Evolutionary conservation across 768 basidiomycete genomes (phyloP).

Genomic region (Hydnomerulius pinastri): DNA sequence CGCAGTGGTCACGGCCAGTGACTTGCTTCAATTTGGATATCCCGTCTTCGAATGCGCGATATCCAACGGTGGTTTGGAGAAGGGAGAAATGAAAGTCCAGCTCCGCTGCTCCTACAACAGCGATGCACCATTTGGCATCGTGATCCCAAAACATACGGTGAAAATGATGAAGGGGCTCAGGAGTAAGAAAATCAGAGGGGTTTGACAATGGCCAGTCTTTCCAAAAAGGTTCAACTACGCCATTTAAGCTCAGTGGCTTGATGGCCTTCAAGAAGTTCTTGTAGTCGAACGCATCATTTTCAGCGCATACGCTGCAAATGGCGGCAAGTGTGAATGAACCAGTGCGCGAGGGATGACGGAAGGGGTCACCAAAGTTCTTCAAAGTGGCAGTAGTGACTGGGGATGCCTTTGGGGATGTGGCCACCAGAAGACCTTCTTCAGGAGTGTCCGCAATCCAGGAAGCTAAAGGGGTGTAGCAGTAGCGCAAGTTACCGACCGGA

Average conservation of each 20-base stretch:
- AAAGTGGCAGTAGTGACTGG: constrained; percentile 32
- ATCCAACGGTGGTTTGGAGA: constrained; percentile 38
- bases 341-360: constrained; percentile 27
- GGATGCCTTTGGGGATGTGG: constrained; percentile 25
- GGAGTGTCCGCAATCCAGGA: constrained; percentile 24
- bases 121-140: constrained; percentile 38
- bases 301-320: constrained; percentile 1
- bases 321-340: constrained; percentile 22
- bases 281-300: constrained; percentile 3
- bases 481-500: constrained; percentile 18
- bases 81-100: constrained; percentile 39
- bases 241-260: constrained; percentile 5
- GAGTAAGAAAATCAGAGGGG: constrained; percentile 35
- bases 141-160: constrained; percentile 44
- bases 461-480: constrained; percentile 23
- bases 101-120: constrained; percentile 31
- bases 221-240: constrained; percentile 33
- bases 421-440: neutral
- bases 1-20: constrained; percentile 39
- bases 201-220: constrained; percentile 35
- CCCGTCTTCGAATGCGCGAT: constrained; percentile 40
- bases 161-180: constrained; percentile 41
- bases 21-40: constrained; percentile 44
- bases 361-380: constrained; percentile 32
- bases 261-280: constrained; percentile 1